phyloP scores from a whole-genome alignment of 495 filamentous ascomycete species.

The Penicillium ochrochloron region DNA sequence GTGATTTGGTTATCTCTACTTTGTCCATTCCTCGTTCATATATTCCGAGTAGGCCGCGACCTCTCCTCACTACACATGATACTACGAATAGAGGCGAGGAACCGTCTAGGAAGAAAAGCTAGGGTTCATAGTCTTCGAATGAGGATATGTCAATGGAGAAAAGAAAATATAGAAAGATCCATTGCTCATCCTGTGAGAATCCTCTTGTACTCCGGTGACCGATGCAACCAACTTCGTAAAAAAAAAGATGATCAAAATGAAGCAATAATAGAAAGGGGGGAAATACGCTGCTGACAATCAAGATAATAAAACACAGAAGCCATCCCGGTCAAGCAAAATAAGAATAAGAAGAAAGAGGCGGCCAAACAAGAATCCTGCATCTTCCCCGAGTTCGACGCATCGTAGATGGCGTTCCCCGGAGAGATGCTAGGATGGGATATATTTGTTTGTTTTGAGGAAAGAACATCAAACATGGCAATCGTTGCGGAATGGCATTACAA shows the following conservation, averaged over 20 bases:
- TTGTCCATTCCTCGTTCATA: slow-evolving; percentile 1
- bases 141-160: background rate
- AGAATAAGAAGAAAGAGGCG: background rate
- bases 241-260: slow-evolving; percentile 17
- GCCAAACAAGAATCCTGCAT: background rate
- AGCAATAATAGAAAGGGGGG: background rate
- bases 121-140: slow-evolving; percentile 5
- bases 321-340: slow-evolving; percentile 13
- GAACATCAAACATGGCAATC: background rate
- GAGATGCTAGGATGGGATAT: background rate
- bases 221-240: slow-evolving; percentile 26
- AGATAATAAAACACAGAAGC: slow-evolving; percentile 31
- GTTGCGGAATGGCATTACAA: background rate
- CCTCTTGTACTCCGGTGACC: slow-evolving; percentile 28
- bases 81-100: background rate
- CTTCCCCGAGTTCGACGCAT: background rate
- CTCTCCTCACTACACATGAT: background rate
- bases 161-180: slow-evolving; percentile 17
- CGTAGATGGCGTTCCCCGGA: background rate
- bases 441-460: background rate
- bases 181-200: slow-evolving; percentile 20
- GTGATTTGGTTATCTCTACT: slow-evolving; percentile 7
- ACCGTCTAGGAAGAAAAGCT: background rate
- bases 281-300: slow-evolving; percentile 21
- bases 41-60: background rate